A percentile compares a stretch with the other conserved stretches of the same genome.
These are phyloP conservation scores for Penicillium longicatenatum DNA, from an alignment of 495 filamentous ascomycete species.

Conservation along the genomic window DNA sequence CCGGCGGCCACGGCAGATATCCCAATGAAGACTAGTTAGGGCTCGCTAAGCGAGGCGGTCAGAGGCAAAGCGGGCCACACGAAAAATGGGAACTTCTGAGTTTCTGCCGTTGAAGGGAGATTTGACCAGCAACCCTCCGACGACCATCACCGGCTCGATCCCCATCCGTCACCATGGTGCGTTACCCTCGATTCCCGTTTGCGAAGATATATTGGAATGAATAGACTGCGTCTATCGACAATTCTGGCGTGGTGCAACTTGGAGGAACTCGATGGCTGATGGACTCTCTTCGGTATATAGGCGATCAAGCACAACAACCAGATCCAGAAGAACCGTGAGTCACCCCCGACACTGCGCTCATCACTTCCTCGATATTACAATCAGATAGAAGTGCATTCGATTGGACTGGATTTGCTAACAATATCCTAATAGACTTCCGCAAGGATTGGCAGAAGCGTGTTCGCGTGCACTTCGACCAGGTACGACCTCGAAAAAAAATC, in stretches of 20 bases:
- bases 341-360: slow-evolving; percentile 11
- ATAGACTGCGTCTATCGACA: slow-evolving; percentile 8
- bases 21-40: slow-evolving; percentile 38
- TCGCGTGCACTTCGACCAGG: slow-evolving; percentile 98
- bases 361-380: background rate
- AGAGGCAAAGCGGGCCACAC: slow-evolving; percentile 46
- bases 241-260: background rate
- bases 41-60: slow-evolving; percentile 54
- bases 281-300: slow-evolving; percentile 46
- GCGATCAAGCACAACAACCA: slow-evolving; percentile 99
- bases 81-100: slow-evolving; percentile 42
- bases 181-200: slow-evolving; percentile 32
- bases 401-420: slow-evolving; percentile 30
- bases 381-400: slow-evolving; percentile 19
- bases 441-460: slow-evolving; percentile 99
- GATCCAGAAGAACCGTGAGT: slow-evolving; percentile 95
- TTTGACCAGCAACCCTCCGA: slow-evolving; percentile 56
- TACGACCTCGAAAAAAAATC: slow-evolving; percentile 51
- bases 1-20: slow-evolving; percentile 15
- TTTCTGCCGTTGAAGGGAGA: slow-evolving; percentile 42
- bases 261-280: slow-evolving; percentile 32
- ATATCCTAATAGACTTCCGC: slow-evolving; percentile 79
- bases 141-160: slow-evolving; percentile 59
- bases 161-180: slow-evolving; percentile 68
- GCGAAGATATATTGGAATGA: slow-evolving; percentile 11